These are phyloP conservation scores for Phytophthora boehmeriae DNA, from an alignment of 352 stramenopile genomes.

Conservation along the genomic window DNA sequence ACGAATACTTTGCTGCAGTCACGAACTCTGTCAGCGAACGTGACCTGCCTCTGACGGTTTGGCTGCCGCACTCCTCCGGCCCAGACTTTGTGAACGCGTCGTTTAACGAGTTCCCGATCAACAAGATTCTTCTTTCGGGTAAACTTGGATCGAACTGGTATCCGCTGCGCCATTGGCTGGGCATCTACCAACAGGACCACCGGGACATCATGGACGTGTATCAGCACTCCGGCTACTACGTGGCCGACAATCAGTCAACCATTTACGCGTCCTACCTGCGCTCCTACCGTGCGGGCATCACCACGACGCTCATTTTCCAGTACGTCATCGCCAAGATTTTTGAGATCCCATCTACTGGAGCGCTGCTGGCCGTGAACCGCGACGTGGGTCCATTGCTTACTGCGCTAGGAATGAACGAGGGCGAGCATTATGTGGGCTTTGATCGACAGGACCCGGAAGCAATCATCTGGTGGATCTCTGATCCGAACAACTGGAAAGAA, in stretches of 20 bases:
- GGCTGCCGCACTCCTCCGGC: slow-evolving; percentile 70
- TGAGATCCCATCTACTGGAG: slow-evolving; percentile 75
- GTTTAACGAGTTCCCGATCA: slow-evolving; percentile 75
- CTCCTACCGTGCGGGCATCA: slow-evolving; percentile 74
- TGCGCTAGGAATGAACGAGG: slow-evolving; percentile 57
- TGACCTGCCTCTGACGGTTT: slow-evolving; percentile 66
- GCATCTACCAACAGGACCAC: slow-evolving; percentile 54
- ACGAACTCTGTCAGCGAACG: slow-evolving; percentile 51
- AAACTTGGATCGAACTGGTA: slow-evolving; percentile 61
- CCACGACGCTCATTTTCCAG: slow-evolving; percentile 76
- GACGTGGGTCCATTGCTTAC: slow-evolving; percentile 61
- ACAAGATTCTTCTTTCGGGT: slow-evolving; percentile 76
- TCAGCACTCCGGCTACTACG: slow-evolving; percentile 58
- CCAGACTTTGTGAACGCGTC: slow-evolving; percentile 64
- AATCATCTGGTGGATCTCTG: slow-evolving; percentile 55
- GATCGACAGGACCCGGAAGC: slow-evolving; percentile 56
- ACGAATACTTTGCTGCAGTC: slow-evolving; percentile 76
- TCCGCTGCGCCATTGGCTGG: slow-evolving; percentile 73
- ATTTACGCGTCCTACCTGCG: slow-evolving; percentile 77
- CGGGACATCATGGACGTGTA: slow-evolving; percentile 64
- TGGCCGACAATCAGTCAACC: slow-evolving; percentile 59
- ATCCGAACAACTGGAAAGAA: slow-evolving; percentile 49
- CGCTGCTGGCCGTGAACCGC: slow-evolving; percentile 69
- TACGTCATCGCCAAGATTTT: slow-evolving; percentile 84
- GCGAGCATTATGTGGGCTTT: slow-evolving; percentile 68